These are phyloP conservation scores for Coniella vitis DNA, from an alignment of 2,329 filamentous ascomycete genomes.

Conservation along the genomic window DNA sequence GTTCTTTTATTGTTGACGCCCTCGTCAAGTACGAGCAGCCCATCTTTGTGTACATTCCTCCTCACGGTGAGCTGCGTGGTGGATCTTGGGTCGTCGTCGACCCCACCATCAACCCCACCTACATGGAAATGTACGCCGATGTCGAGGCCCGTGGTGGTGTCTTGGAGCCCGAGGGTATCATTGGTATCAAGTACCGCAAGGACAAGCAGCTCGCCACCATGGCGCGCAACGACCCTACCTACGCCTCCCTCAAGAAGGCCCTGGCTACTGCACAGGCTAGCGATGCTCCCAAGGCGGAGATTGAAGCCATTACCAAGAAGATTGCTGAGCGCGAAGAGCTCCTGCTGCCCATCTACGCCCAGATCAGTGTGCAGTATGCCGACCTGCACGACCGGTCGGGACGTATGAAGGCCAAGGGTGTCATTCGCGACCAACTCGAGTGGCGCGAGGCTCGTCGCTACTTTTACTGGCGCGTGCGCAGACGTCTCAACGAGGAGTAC, in stretches of 20 bases:
- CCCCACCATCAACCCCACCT: slow-evolving; percentile 91
- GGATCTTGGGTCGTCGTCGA: slow-evolving; percentile 99
- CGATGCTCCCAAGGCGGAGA: slow-evolving; percentile 64
- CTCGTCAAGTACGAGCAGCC: slow-evolving; percentile 98
- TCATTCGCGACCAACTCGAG: slow-evolving; percentile 74
- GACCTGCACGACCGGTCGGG: slow-evolving; percentile 95
- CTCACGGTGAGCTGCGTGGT: slow-evolving; percentile 92
- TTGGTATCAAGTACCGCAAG: slow-evolving; percentile 97
- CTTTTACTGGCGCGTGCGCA: slow-evolving; percentile 99
- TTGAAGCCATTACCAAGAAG: slow-evolving; percentile 72
- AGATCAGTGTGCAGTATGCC: slow-evolving; percentile 94
- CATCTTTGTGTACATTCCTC: slow-evolving; percentile 98
- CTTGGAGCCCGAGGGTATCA: slow-evolving; percentile 93
- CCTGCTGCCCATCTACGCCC: slow-evolving; percentile 85
- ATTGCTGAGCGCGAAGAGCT: slow-evolving; percentile 81
- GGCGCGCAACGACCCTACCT: slow-evolving; percentile 82
- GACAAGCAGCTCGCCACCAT: slow-evolving; percentile 97
- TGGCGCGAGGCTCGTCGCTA: slow-evolving; percentile 90
- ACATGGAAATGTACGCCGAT: slow-evolving; percentile 99
- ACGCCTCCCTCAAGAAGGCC: slow-evolving; percentile 77
- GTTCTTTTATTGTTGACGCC: slow-evolving; percentile 97
- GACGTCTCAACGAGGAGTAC: slow-evolving; percentile 94
- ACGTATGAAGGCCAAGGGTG: slow-evolving; percentile 96
- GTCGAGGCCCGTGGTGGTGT: slow-evolving; percentile 93
- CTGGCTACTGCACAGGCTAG: slow-evolving; percentile 49